phyloP scores from a whole-genome alignment of 1,139 yeast genomes.

The Yamadazyma dendronema region DNA sequence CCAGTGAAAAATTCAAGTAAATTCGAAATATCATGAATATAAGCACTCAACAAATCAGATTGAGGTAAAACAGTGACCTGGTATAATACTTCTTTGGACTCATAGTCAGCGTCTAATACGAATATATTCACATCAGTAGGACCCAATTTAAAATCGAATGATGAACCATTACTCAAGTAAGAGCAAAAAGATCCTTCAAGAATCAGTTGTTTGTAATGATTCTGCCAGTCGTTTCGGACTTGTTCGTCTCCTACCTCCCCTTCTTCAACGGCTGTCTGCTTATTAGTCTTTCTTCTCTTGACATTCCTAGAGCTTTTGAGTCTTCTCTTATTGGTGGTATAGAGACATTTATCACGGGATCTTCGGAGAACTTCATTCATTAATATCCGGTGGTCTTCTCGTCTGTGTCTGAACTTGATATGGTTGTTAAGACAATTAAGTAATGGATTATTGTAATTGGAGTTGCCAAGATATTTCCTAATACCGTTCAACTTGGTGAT shows the following conservation, averaged over 20 bases:
- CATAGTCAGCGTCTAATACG: slow-evolving; percentile 6
- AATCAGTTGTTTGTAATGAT: slow-evolving; percentile 5
- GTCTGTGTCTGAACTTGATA: background rate
- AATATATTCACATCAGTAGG: slow-evolving; percentile 4
- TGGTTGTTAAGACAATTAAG: background rate
- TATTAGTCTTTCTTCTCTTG: slow-evolving; percentile 2
- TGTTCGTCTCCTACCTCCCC: background rate
- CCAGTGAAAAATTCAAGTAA: slow-evolving; percentile 1
- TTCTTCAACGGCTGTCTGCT: background rate
- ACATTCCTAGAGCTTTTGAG: background rate
- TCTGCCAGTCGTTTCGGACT: background rate
- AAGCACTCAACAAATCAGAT: background rate
- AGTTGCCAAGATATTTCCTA: background rate
- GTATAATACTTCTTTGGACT: slow-evolving; percentile 3
- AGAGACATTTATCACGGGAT: slow-evolving; percentile 3
- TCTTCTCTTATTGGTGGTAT: slow-evolving; percentile 7
- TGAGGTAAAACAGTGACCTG: slow-evolving; percentile 7
- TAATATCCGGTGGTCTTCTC: background rate
- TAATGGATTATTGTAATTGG: background rate
- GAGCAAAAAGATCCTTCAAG: slow-evolving; percentile 7
- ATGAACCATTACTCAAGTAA: slow-evolving; percentile 6
- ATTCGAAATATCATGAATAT: slow-evolving; percentile 2
- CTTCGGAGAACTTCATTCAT: slow-evolving; percentile 7
- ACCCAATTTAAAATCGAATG: slow-evolving; percentile 5
- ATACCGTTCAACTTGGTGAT: background rate